These are phyloP conservation scores for Boletus sp. DNA, from an alignment of 1,284 basidiomycete species.

Conservation along the genomic window DNA sequence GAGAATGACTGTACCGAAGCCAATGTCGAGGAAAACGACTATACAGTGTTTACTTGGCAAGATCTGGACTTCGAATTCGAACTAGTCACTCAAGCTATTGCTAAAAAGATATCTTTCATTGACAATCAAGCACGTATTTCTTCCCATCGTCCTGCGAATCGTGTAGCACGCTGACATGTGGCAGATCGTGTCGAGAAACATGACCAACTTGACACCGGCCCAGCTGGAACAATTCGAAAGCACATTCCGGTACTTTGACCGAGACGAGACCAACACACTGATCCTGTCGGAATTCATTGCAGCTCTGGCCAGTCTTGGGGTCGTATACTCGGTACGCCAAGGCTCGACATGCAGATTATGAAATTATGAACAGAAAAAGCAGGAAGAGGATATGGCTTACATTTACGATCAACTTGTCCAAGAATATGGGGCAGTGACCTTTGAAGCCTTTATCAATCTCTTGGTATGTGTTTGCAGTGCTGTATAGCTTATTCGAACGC, in stretches of 20 bases:
- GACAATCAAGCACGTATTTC: conserved; percentile 78
- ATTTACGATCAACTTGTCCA: conserved; percentile 83
- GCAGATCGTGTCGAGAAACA: conserved; percentile 86
- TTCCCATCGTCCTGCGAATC: neutral
- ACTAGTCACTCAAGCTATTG: conserved; percentile 75
- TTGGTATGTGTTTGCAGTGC: conserved; percentile 50
- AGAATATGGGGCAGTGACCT: conserved; percentile 87
- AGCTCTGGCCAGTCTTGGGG: conserved; percentile 90
- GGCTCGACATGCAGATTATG: neutral
- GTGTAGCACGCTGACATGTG: conserved; percentile 8
- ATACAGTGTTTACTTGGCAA: conserved; percentile 87
- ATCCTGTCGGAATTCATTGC: conserved; percentile 85
- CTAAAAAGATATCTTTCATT: conserved; percentile 91
- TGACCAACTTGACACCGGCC: conserved; percentile 91
- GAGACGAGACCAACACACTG: conserved; percentile 87
- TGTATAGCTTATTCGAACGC: conserved; percentile 4
- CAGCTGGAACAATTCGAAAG: conserved; percentile 97
- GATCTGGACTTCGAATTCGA: conserved; percentile 91
- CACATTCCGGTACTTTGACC: conserved; percentile 97
- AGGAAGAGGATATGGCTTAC: conserved; percentile 84
- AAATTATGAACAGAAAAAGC: conserved; percentile 9
- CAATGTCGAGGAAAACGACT: conserved; percentile 96
- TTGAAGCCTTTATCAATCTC: conserved; percentile 93
- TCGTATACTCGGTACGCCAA: conserved; percentile 79
- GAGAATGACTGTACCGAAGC: conserved; percentile 83